Base-by-base conservation (phyloP, 2,329 filamentous ascomycete genomes). In the Aspergillus sp. region DNA sequence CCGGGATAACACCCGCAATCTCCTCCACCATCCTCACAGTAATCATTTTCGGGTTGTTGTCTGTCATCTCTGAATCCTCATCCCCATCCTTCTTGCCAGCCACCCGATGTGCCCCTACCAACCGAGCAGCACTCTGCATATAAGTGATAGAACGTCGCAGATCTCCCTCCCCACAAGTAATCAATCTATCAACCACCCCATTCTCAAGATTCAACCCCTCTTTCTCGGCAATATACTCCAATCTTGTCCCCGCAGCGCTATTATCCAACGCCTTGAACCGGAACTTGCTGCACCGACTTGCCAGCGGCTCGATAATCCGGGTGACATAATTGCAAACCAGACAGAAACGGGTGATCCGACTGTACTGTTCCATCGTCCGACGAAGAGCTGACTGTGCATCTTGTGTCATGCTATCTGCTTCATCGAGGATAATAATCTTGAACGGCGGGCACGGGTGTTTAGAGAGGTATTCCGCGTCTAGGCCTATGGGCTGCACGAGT, bases 251-350 rank as follows among this genome's bases (percentile, higher is more conserved):
- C 6, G 93, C 89, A 63, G 94, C 94, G 6, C 81, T 82, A 60
- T 90, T 86, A 66, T 96, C 91, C 54, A 98, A 74, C 54, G 87
- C 88, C 81, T 98, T 98, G 80, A 98, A 99, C 27, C 93, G 80
- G 67, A 98, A 98, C 71, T 98, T 98, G 70, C 84, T 90, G 74
- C 93, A 99, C 59, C 93, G 81, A 66, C 84, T 90, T 1, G 93
- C 93, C 19, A 99, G 74, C 5, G 93, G 94, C 65, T 98, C 93
- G 61, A 98, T 98, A 65, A 99, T 98, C 50, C 93, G 79, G 3
- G 93, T 97, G 41, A 98, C 93, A 62, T 98, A 98, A 72, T 99
- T 99, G 73, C 94, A 98, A 49, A 97, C 91, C 38, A 99, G 77
- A 65, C 93, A 97, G 70, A 99, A 98, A 12, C 93, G 81, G 2